Evolutionary conservation across 495 filamentous ascomycete genomes (phyloP).

Genomic region (Penicillium silybi): DNA sequence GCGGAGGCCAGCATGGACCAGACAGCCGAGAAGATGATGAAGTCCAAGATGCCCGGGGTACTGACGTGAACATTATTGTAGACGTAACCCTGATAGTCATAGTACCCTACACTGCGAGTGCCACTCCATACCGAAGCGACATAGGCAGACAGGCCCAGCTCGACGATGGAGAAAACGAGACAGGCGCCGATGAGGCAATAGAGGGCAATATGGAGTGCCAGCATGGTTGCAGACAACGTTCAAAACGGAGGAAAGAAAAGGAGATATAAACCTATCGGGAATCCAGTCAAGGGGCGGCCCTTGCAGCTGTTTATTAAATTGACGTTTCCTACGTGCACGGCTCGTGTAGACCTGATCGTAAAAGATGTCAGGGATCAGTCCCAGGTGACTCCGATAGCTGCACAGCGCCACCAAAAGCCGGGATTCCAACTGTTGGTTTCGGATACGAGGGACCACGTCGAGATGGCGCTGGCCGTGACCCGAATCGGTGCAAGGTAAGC

Average conservation of each 20-base stretch:
- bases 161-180: constrained; percentile 22
- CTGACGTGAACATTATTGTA: constrained; percentile 12
- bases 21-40: constrained; percentile 21
- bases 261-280: not conserved
- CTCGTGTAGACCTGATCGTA: not conserved
- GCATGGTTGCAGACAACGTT: constrained; percentile 16
- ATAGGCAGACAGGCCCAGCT: constrained; percentile 26
- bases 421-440: constrained; percentile 2
- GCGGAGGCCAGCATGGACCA: constrained; percentile 24
- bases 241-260: not conserved
- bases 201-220: constrained; percentile 23
- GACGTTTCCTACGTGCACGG: constrained; percentile 4
- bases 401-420: not conserved
- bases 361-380: not conserved
- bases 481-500: constrained; percentile 23
- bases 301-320: constrained; percentile 7
- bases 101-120: not conserved
- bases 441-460: constrained; percentile 20
- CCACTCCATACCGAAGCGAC: constrained; percentile 4
- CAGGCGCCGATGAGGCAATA: constrained; percentile 20
- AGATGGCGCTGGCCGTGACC: constrained; percentile 11
- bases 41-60: constrained; percentile 21
- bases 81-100: constrained; percentile 3
- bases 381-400: not conserved
- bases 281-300: not conserved